phyloP scores from a whole-genome alignment of 768 basidiomycete species.

The Antrodiella citrinella region DNA sequence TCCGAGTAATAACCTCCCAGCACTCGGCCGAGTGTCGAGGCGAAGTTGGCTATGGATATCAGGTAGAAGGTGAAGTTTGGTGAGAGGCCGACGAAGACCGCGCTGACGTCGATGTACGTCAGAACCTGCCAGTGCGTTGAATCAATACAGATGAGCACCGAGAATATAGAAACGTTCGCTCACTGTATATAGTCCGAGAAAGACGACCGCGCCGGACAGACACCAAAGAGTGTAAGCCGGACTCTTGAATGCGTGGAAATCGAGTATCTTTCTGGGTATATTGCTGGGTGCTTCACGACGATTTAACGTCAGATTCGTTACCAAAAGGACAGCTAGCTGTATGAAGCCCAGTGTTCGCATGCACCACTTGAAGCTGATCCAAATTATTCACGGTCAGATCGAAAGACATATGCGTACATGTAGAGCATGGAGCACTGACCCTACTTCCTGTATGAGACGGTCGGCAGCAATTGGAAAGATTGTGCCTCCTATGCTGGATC shows the following conservation, averaged over 20 bases:
- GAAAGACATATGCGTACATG: too few species aligned
- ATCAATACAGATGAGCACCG: too few species aligned
- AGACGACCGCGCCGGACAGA: constrained; percentile 43
- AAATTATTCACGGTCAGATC: neutral
- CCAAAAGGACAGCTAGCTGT: constrained; percentile 39
- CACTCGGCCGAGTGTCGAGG: constrained; percentile 56
- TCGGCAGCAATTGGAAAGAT: constrained; percentile 56
- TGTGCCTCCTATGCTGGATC: constrained; percentile 63
- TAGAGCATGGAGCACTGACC: too few species aligned
- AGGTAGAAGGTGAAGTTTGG: constrained; percentile 53
- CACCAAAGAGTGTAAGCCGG: constrained; percentile 51
- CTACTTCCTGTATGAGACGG: constrained; percentile 44
- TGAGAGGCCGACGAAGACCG: constrained; percentile 38
- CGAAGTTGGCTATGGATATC: constrained; percentile 60
- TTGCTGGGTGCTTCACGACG: constrained; percentile 48
- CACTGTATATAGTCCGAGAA: constrained; percentile 63
- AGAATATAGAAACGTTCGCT: constrained; percentile 25
- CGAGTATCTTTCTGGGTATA: constrained; percentile 51
- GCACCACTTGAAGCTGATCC: constrained; percentile 53
- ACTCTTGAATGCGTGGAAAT: constrained; percentile 47
- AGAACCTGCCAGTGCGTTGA: constrained; percentile 42
- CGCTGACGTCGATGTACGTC: constrained; percentile 59
- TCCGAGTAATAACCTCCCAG: constrained; percentile 47
- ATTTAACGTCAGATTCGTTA: constrained; percentile 38
- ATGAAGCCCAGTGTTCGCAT: constrained; percentile 65